These are phyloP conservation scores for Curvularia sp. DNA, from an alignment of 2,329 filamentous ascomycete species.

Conservation along the genomic window DNA sequence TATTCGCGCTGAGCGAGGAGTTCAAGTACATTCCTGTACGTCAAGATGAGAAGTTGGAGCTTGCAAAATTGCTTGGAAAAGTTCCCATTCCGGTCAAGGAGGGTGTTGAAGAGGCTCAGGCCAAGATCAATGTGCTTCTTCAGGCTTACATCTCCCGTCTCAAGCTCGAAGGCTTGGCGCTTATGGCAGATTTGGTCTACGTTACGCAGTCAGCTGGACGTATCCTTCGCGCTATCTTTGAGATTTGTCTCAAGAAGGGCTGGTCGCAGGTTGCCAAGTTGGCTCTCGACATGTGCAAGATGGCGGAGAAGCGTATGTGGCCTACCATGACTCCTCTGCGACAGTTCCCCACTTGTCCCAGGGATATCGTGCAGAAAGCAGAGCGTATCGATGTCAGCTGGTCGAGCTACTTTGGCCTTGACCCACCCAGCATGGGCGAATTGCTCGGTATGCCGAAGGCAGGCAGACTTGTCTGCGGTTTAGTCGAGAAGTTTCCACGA, in stretches of 20 bases:
- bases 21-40: constrained; percentile 99
- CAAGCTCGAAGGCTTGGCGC: constrained; percentile 88
- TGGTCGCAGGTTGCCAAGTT: constrained; percentile 94
- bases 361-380: constrained; percentile 88
- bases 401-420: constrained; percentile 93
- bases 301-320: constrained; percentile 99
- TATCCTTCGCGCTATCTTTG: constrained; percentile 93
- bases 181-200: constrained; percentile 99
- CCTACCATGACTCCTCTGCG: constrained; percentile 95
- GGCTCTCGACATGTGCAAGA: constrained; percentile 94
- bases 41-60: constrained; percentile 95
- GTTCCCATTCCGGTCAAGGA: constrained; percentile 98
- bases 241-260: constrained; percentile 96
- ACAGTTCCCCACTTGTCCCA: constrained; percentile 80
- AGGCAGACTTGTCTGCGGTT: constrained; percentile 80
- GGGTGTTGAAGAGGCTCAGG: constrained; percentile 93
- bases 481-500: constrained; percentile 92
- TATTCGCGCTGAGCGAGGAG: constrained; percentile 94
- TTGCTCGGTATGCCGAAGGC: constrained; percentile 88
- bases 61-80: constrained; percentile 86
- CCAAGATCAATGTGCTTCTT: constrained; percentile 96
- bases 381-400: constrained; percentile 95
- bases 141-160: constrained; percentile 97
- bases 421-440: constrained; percentile 95
- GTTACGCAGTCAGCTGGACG: constrained; percentile 97